phyloP scores from a whole-genome alignment of 805 yeast genomes.

The Saccharomycodes ludwigii region DNA sequence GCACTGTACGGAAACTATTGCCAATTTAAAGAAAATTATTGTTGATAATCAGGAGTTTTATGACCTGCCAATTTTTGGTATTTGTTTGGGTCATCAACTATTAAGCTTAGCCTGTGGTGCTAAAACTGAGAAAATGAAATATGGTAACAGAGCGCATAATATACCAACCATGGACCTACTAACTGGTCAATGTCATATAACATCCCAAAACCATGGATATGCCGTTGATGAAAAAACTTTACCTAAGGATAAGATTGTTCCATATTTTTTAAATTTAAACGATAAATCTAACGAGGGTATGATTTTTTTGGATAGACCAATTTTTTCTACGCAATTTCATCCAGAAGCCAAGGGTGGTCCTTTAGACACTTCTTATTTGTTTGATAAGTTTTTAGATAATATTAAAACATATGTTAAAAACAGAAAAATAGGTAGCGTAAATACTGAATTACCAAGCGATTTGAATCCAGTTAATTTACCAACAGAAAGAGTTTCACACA shows the following conservation, averaged over 20 bases:
- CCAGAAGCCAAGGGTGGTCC: conserved; percentile 99
- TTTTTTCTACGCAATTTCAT: conserved; percentile 95
- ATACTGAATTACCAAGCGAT: conserved; percentile 22
- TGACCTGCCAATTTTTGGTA: conserved; percentile 88
- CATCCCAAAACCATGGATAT: conserved; percentile 97
- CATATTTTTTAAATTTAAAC: conserved; percentile 84
- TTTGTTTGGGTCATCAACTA: conserved; percentile 95
- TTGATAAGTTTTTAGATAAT: conserved; percentile 75
- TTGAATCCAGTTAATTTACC: conserved; percentile 17
- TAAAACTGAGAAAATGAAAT: conserved; percentile 80
- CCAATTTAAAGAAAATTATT: conserved; percentile 62
- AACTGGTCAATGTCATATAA: conserved; percentile 92
- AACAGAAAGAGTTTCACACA: conserved; percentile 19
- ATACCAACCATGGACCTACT: conserved; percentile 87
- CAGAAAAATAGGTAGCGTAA: too few relatives aligned
- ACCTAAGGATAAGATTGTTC: conserved; percentile 57
- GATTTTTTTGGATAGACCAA: conserved; percentile 78
- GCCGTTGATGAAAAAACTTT: conserved; percentile 83
- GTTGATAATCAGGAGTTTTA: conserved; percentile 33
- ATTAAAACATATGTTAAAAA: conserved; percentile 40
- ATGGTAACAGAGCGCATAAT: conserved; percentile 98
- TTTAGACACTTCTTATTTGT: conserved; percentile 78
- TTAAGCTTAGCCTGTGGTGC: conserved; percentile 94
- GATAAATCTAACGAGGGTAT: conserved; percentile 97
- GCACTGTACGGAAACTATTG: conserved; percentile 70